Evolutionary conservation across 148 eudicot species (phyloP).

Genomic region (Silene latifolia): DNA sequence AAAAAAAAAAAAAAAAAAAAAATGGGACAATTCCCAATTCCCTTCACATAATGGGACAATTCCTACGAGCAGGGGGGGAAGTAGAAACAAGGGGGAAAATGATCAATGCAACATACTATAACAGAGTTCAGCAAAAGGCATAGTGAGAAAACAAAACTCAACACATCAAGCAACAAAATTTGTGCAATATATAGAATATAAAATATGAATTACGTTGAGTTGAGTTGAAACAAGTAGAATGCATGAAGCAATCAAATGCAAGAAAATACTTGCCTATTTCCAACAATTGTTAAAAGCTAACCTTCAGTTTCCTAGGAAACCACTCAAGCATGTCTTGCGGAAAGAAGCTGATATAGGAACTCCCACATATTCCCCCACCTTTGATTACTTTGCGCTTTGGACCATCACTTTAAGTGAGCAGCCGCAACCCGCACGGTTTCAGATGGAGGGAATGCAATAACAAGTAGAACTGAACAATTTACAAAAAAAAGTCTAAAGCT

Average conservation of each 20-base stretch:
- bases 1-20: no score
- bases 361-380: background rate
- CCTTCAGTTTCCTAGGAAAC: background rate
- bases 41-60: no score
- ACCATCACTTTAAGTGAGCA: slow-evolving; percentile 6
- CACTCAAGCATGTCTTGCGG: background rate
- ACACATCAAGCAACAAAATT: background rate
- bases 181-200: background rate
- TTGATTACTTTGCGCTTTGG: background rate
- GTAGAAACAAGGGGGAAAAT: background rate
- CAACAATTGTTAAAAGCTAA: background rate
- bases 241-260: background rate
- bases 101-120: background rate
- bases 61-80: no score
- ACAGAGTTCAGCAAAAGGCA: background rate
- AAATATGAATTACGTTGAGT: background rate
- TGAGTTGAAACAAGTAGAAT: slow-evolving; percentile 3
- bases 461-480: slow-evolving; percentile 8
- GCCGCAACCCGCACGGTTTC: background rate
- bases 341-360: background rate
- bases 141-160: background rate
- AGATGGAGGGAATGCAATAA: slow-evolving; percentile 1
- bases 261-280: background rate
- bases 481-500: slow-evolving; percentile 11
- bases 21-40: no score